Conservation (phyloP, 305 asterid species). For the Ajuga reptans region DNA sequence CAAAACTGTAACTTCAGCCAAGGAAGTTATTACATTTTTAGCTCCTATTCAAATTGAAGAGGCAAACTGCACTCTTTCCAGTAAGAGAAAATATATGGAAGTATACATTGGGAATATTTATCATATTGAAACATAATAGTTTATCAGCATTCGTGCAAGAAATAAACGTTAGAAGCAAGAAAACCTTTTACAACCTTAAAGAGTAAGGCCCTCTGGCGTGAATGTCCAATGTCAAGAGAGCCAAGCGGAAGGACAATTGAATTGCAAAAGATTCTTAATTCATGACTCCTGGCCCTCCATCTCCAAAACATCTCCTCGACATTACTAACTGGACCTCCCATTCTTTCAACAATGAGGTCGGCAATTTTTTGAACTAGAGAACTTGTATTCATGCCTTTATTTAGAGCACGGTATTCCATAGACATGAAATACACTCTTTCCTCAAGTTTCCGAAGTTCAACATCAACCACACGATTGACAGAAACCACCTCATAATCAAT, state of each 20-base stretch:
- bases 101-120: neutral
- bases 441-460: conserved; percentile 74
- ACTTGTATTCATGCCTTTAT: conserved; percentile 37
- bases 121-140: neutral
- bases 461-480: conserved; percentile 65
- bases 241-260: conserved; percentile 82
- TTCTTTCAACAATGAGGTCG: conserved; percentile 65
- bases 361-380: conserved; percentile 78
- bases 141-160: conserved; percentile 10
- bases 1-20: neutral
- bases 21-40: neutral
- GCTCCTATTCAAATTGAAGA: conserved; percentile 3
- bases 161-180: conserved; percentile 11
- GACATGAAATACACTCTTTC: conserved; percentile 62
- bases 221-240: conserved; percentile 88
- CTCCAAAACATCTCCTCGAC: conserved; percentile 80
- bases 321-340: conserved; percentile 97
- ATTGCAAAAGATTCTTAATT: conserved; percentile 47
- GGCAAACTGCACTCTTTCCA: neutral
- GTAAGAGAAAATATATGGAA: neutral
- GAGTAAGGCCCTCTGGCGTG: conserved; percentile 97
- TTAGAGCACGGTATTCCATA: conserved; percentile 43
- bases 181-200: conserved; percentile 64
- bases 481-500: conserved; percentile 69
- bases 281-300: conserved; percentile 77